Evolutionary conservation across 495 filamentous ascomycete genomes (phyloP), one percentile per base, ranked within the genome.

Genomic region (Penicillium nucicola): DNA sequence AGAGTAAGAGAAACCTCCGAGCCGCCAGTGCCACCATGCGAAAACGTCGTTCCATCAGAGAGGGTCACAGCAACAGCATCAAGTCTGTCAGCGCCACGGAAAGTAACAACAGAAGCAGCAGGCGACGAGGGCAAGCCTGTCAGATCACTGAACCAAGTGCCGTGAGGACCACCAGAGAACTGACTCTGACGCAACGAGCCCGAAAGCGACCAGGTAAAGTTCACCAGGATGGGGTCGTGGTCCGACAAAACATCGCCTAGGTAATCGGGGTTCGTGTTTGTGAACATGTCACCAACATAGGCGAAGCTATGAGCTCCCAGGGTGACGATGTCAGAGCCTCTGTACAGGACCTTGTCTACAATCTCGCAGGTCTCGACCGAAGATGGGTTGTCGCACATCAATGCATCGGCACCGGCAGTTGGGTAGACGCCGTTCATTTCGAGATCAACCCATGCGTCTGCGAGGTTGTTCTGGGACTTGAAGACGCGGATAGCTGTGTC

Each of bases 341-440:
- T 72, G 60, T 83, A 84, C 41, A 84, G 71, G 35, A 84, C 74
- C 62, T 85, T 86, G 53, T 86, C 83, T 13, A 86, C 78, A 2
- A 75, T 78, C 65, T 85, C 83, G 59, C 83, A 86, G 4, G 52
- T 62, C 44, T 74, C 63, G 15, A 57, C 71, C 4, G 63, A 55
- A 33, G 74, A 71, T 1, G 80, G 77, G 55, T 81, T 78, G 19
- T 62, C 69, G 56, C 81, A 84, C 4, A 75, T 23, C 13, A 53
- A 13, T 7, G 62, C 58, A 30, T 60, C 48, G 1, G 64, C 64
- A 18, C 76, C 75, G 4, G 61, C 53, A 1, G 60, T 61, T 0
- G 82, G 81, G 7, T 75, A 61, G 0, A 67, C 62, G 2, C 80
- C 79, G 34, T 54, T 57, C 2, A 58, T 58, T 9, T 73, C 56